Conservation (phyloP, 768 basidiomycete species). For the Terana coerulea region DNA sequence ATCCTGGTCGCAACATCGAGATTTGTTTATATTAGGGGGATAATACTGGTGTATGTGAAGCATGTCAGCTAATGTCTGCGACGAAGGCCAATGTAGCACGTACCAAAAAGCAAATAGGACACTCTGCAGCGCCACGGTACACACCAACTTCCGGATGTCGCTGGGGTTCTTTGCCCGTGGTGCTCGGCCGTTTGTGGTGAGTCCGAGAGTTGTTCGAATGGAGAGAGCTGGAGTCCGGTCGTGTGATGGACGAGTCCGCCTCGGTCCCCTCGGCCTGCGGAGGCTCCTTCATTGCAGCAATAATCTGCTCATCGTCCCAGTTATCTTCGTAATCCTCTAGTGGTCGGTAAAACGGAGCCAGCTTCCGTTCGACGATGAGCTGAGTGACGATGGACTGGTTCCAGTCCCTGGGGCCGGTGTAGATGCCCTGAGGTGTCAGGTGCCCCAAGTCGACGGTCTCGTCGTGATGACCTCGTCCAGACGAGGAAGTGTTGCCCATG, state of each 20-base stretch:
- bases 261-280: slow-evolving; percentile 48
- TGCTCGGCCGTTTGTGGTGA: slow-evolving; percentile 51
- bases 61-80: slow-evolving; percentile 2
- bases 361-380: slow-evolving; percentile 80
- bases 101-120: slow-evolving; percentile 97
- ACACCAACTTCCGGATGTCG: slow-evolving; percentile 72
- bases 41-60: slow-evolving; percentile 68
- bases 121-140: slow-evolving; percentile 85
- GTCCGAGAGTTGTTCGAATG: slow-evolving; percentile 32
- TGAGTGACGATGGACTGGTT: slow-evolving; percentile 83
- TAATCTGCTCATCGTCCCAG: slow-evolving; percentile 87
- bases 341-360: slow-evolving; percentile 96
- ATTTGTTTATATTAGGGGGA: slow-evolving; percentile 94
- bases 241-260: slow-evolving; percentile 35
- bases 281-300: slow-evolving; percentile 71
- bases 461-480: slow-evolving; percentile 70
- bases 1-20: slow-evolving; percentile 96
- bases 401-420: slow-evolving; percentile 84
- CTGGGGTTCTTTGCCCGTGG: slow-evolving; percentile 55
- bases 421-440: slow-evolving; percentile 81
- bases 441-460: slow-evolving; percentile 82
- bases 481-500: slow-evolving; percentile 84
- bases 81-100: slow-evolving; percentile 33
- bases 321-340: slow-evolving; percentile 88
- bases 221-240: slow-evolving; percentile 38